These are phyloP conservation scores for Vaccinium myrtillus DNA, from an alignment of 148 eudicot genomes.

Conservation along the genomic window DNA sequence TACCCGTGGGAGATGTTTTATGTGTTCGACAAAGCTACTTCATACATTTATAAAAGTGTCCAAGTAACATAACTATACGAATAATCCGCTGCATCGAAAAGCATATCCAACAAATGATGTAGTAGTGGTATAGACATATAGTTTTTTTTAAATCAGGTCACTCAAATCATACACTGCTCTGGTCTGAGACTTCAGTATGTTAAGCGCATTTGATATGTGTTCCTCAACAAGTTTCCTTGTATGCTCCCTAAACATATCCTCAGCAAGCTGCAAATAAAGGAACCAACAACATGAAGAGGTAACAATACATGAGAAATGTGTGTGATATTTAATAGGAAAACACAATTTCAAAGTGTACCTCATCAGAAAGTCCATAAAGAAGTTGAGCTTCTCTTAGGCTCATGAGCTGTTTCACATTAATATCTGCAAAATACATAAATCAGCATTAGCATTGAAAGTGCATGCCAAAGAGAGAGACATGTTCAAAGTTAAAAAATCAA, in stretches of 20 bases:
- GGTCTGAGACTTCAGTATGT: constrained; percentile 58
- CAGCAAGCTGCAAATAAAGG: constrained; percentile 63
- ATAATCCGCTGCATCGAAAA: background rate
- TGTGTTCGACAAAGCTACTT: background rate
- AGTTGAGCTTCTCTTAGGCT: constrained; percentile 76
- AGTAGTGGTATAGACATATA: background rate
- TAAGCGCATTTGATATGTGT: constrained; percentile 64
- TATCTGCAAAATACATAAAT: constrained; percentile 35
- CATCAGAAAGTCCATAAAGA: constrained; percentile 73
- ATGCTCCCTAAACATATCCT: constrained; percentile 72
- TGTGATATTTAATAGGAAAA: background rate
- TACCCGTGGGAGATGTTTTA: background rate
- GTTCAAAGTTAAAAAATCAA: background rate
- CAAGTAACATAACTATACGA: background rate
- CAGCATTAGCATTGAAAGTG: constrained; percentile 6
- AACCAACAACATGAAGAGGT: constrained; percentile 9
- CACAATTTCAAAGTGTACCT: constrained; percentile 45
- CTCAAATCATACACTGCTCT: constrained; percentile 57
- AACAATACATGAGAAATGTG: constrained; percentile 10
- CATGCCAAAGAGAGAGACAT: background rate
- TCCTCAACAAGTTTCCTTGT: constrained; percentile 78
- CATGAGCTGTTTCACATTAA: constrained; percentile 60
- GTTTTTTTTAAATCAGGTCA: background rate
- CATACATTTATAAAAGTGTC: background rate
- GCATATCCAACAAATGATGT: background rate